Conservation (phyloP, 768 basidiomycete species). For the Antrodiella citrinella region DNA sequence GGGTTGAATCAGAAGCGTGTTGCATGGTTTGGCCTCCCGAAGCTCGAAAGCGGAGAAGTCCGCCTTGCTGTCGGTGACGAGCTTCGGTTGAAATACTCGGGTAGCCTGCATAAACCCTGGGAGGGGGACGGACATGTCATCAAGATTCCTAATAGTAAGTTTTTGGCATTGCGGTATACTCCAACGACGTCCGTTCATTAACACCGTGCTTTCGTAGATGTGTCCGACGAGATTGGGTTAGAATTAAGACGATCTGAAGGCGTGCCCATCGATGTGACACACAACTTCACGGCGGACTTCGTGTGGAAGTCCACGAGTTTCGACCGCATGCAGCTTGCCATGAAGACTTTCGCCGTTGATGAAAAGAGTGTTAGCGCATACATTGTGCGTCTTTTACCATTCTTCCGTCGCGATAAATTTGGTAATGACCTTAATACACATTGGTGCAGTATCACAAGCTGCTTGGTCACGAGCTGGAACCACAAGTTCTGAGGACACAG, state of each 20-base stretch:
- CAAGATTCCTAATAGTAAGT: slow-evolving; percentile 97
- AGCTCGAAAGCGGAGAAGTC: slow-evolving; percentile 97
- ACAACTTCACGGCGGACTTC: slow-evolving; percentile 96
- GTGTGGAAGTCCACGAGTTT: slow-evolving; percentile 99
- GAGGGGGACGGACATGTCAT: slow-evolving; percentile 97
- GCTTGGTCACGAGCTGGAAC: slow-evolving; percentile 94
- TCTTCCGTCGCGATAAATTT: slow-evolving; percentile 3
- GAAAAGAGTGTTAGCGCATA: slow-evolving; percentile 99
- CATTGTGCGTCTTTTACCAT: slow-evolving; percentile 33
- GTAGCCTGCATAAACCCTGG: slow-evolving; percentile 89
- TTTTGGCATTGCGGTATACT: neutral
- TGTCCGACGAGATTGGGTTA: slow-evolving; percentile 95
- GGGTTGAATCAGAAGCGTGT: slow-evolving; percentile 98
- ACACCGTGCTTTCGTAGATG: slow-evolving; percentile 63
- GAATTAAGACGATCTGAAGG: slow-evolving; percentile 88
- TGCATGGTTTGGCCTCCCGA: slow-evolving; percentile 96
- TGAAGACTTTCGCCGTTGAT: slow-evolving; percentile 99
- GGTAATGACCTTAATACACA: neutral
- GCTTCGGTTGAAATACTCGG: slow-evolving; percentile 79
- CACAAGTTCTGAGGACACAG: slow-evolving; percentile 81
- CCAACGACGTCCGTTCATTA: neutral
- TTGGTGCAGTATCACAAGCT: slow-evolving; percentile 91
- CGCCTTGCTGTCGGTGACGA: slow-evolving; percentile 96
- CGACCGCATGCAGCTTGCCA: slow-evolving; percentile 97
- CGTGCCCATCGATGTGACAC: slow-evolving; percentile 88